A percentile compares a stretch with the other conserved stretches of the same genome.
These are phyloP conservation scores for Caryopteris hybrid DNA, from an alignment of 305 asterid genomes.

Conservation along the genomic window DNA sequence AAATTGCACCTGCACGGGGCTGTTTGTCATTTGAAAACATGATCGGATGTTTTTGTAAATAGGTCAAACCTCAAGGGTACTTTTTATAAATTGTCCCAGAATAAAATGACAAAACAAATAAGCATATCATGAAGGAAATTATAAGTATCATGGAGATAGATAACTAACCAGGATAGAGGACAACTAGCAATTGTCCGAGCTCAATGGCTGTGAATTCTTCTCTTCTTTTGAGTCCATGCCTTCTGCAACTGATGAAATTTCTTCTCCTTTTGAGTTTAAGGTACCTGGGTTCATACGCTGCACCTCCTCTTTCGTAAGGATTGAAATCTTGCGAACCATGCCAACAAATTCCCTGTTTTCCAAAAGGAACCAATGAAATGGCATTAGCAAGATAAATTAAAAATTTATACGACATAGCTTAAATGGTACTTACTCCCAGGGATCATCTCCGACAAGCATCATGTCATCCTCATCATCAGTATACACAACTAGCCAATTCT, in stretches of 20 bases:
- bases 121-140: neutral
- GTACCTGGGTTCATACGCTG: constrained; percentile 76
- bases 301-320: constrained; percentile 83
- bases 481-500: constrained; percentile 88
- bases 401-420: neutral
- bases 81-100: neutral
- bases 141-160: neutral
- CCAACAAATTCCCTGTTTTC: constrained; percentile 75
- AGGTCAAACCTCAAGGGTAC: neutral
- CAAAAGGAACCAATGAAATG: neutral
- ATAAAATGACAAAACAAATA: neutral
- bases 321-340: constrained; percentile 80
- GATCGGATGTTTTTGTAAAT: neutral
- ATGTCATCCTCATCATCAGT: constrained; percentile 94
- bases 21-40: neutral
- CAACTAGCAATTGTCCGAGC: constrained; percentile 30
- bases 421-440: constrained; percentile 77
- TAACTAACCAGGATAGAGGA: constrained; percentile 18
- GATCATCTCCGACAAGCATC: constrained; percentile 99
- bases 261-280: constrained; percentile 62
- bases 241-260: constrained; percentile 51
- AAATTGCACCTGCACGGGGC: neutral
- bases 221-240: constrained; percentile 50
- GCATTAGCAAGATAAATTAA: neutral
- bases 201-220: constrained; percentile 30